Evolutionary conservation across 495 filamentous ascomycete genomes (phyloP), one percentile per base, ranked within the genome.

Genomic region (Penicillium robsamsonii): DNA sequence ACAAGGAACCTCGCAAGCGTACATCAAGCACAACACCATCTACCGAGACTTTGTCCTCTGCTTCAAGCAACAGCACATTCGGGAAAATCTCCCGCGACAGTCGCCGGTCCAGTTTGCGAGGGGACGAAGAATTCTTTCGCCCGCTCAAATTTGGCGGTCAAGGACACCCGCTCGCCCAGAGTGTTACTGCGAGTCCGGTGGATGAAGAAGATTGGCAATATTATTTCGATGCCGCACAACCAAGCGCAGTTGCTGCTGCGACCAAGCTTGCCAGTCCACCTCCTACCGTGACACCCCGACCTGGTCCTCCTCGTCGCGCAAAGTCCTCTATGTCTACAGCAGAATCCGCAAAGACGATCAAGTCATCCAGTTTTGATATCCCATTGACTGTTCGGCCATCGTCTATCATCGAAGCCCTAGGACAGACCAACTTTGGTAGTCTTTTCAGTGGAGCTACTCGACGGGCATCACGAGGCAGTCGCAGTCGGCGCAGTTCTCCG

Each of bases 111-210:
- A 95, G 91, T 66, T 63, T 94, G 44, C 77, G 84, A 45, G 82
- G 84, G 1, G 90, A 93, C 56, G 90, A 94, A 59, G 75, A 80
- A 11, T 66, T 67, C 8, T 60, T 62, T 18, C 70, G 71, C 22
- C 43, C 60, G 8, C 57, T 59, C 33, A 78, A 76, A 47, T 70
- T 77, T 22, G 75, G 78, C 29, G 67, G 66, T 56, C 81, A 82
- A 61, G 66, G 73, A 37, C 91, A 95, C 67, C 91, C 91, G 17
- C 70, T 95, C n/a, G 86, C 90, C 9, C 87, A 90, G 58, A 95
- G 90, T 60, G 83, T 90, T 30, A 86, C 85, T 30, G 90, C 84
- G 17, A 90, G 85, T 67, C 91, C 91, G 0, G 82, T 86, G 2
- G 53, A 77, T 48, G 63, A 75, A 60, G 53, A 73, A 52, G 61